Evolutionary conservation across 73 alveolate genomes (phyloP).

Genomic region (Tetrahymena malaccensis): DNA sequence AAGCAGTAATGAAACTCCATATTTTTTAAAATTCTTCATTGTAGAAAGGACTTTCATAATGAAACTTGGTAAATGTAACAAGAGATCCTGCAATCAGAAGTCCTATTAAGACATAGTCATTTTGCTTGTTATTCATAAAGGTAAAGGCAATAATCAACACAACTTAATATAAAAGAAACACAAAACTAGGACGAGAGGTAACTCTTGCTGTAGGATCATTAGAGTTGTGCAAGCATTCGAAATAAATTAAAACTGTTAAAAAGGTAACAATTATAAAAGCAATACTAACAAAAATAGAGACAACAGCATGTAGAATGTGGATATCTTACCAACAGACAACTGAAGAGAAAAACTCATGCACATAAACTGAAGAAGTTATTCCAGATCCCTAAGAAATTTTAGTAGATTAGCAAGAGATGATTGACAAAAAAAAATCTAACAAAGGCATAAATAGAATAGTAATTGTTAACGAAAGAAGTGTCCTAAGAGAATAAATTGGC

Average conservation of each 20-base stretch:
- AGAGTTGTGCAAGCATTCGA: constrained; percentile 11
- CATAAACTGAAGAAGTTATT: neutral
- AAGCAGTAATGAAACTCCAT: neutral
- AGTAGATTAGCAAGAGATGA: constrained; percentile 32
- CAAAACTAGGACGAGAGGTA: constrained; percentile 10
- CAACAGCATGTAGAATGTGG: constrained; percentile 30
- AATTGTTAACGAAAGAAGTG: constrained; percentile 13
- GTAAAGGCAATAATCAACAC: neutral
- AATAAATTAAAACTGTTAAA: constrained; percentile 20
- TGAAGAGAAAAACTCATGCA: constrained; percentile 12
- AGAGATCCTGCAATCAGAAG: constrained; percentile 13
- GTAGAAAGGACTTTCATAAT: constrained; percentile 18
- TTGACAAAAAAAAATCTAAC: neutral
- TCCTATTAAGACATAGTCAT: neutral
- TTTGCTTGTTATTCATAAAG: neutral
- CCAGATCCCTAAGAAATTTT: neutral
- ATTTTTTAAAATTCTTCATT: neutral
- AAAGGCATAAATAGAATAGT: constrained; percentile 50
- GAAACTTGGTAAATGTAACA: constrained; percentile 6
- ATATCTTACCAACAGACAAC: constrained; percentile 41
- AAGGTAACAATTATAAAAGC: constrained; percentile 21
- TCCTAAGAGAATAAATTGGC: constrained; percentile 42
- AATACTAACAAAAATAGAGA: constrained; percentile 19
- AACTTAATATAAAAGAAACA: constrained; percentile 8
- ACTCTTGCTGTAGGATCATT: constrained; percentile 41